These are phyloP conservation scores for Stentor coeruleus DNA, from an alignment of 73 alveolate species.

Conservation along the genomic window DNA sequence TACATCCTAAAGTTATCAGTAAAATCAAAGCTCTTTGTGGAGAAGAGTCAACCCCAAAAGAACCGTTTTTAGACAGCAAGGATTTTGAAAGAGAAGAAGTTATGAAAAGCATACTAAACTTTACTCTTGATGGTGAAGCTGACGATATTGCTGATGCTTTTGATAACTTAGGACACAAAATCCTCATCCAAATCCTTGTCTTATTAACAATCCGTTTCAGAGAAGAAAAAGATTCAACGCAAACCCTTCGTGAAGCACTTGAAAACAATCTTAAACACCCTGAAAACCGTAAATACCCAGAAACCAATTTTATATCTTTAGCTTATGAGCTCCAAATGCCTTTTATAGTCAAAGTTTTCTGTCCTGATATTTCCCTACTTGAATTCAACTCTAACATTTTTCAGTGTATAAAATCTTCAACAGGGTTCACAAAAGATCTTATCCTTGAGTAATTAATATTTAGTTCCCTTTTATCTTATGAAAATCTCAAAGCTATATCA, in stretches of 20 bases:
- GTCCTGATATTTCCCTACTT: neutral
- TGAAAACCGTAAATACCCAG: neutral
- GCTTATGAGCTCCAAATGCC: neutral
- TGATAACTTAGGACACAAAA: neutral
- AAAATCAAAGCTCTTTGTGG: neutral
- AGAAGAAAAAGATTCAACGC: neutral
- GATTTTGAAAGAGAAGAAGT: neutral
- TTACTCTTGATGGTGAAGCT: neutral
- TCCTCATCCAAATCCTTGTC: neutral
- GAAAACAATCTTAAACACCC: neutral
- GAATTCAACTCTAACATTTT: neutral
- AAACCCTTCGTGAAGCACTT: neutral
- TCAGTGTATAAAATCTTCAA: no score
- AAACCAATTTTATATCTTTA: no score
- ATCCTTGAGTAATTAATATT: no score
- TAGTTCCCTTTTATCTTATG: neutral
- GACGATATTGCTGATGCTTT: neutral
- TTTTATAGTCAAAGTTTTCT: neutral
- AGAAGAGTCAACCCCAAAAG: neutral
- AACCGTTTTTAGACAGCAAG: neutral
- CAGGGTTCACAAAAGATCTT: neutral
- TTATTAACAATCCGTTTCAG: neutral
- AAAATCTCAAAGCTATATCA: neutral
- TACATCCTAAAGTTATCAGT: neutral
- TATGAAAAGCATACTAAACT: neutral